phyloP scores from a whole-genome alignment of 176 grass and related monocot species.

The Rhynchospora tenuis region DNA sequence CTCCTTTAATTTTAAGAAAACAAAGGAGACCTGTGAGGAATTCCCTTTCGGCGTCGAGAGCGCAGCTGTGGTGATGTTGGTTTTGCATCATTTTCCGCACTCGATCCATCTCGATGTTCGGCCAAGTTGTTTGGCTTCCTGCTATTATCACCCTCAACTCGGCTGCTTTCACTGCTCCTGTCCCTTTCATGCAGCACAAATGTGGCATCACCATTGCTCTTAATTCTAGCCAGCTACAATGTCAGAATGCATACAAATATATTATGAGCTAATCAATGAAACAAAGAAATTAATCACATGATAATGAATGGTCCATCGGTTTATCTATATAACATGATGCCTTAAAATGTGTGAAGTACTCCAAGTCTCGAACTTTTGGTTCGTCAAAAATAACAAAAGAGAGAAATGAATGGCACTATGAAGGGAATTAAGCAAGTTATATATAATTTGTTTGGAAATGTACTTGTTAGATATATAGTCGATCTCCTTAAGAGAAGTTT shows the following conservation, averaged over 20 bases:
- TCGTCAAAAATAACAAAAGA: background rate
- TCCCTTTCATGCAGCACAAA: background rate
- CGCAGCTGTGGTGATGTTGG: background rate
- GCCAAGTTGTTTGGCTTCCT: background rate
- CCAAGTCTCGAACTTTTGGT: too few species aligned
- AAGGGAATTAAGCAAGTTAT: background rate
- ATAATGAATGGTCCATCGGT: background rate
- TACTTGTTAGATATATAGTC: background rate
- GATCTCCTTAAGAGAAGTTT: too few species aligned
- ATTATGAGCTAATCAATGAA: background rate
- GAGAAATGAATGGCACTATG: background rate
- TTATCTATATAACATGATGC: background rate
- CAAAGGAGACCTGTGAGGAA: slow-evolving; percentile 47
- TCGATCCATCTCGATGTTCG: background rate
- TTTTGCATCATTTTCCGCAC: background rate
- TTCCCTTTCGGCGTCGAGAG: slow-evolving; percentile 45
- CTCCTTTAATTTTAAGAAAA: slow-evolving; percentile 21
- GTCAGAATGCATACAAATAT: background rate
- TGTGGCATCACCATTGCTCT: slow-evolving; percentile 20
- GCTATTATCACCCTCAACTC: background rate
- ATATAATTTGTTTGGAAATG: background rate
- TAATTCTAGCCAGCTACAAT: slow-evolving; percentile 40
- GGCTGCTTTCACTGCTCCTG: background rate
- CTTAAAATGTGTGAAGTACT: background rate
- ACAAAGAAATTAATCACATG: background rate